Percentiles rank a stretch among this genome's conserved stretches.
Evolutionary conservation across 2,329 filamentous ascomycete genomes (phyloP).

Genomic region (Xylogone sp.): DNA sequence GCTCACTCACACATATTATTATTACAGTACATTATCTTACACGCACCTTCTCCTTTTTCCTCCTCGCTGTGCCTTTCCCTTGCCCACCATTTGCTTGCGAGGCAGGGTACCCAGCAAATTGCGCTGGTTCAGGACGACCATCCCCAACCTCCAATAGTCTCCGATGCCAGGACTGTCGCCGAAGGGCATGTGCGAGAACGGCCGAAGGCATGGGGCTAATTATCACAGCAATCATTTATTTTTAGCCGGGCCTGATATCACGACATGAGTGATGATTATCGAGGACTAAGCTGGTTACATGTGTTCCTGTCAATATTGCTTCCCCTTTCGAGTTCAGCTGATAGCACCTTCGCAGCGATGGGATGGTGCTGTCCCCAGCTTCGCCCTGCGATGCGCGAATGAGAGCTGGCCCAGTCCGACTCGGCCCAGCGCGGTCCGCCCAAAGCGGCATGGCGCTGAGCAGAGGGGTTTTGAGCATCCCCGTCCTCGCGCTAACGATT

Average conservation of each 20-base stretch:
- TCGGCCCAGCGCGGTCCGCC: conserved; percentile 3
- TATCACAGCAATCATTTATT: not conserved
- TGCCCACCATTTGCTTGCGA: too few relatives aligned
- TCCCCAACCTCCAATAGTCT: too few relatives aligned
- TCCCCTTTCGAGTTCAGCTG: not conserved
- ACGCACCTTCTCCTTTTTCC: too few relatives aligned
- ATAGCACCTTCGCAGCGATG: not conserved
- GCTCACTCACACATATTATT: too few relatives aligned
- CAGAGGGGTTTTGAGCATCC: not conserved
- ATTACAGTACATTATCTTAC: too few relatives aligned
- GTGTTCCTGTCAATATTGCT: not conserved
- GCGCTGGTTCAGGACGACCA: too few relatives aligned
- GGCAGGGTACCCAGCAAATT: too few relatives aligned
- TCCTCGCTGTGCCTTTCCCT: too few relatives aligned
- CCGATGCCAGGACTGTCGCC: too few relatives aligned
- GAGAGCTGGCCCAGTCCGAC: not conserved
- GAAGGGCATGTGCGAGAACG: too few relatives aligned
- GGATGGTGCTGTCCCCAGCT: not conserved
- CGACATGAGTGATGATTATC: not conserved
- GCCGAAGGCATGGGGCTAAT: not conserved
- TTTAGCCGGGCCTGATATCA: not conserved
- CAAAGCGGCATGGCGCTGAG: conserved; percentile 20
- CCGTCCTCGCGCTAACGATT: not conserved
- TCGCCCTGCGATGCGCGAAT: not conserved
- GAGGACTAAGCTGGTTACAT: not conserved